phyloP scores from a whole-genome alignment of 2,329 filamentous ascomycete species.

The Ophiostoma tasmaniense region DNA sequence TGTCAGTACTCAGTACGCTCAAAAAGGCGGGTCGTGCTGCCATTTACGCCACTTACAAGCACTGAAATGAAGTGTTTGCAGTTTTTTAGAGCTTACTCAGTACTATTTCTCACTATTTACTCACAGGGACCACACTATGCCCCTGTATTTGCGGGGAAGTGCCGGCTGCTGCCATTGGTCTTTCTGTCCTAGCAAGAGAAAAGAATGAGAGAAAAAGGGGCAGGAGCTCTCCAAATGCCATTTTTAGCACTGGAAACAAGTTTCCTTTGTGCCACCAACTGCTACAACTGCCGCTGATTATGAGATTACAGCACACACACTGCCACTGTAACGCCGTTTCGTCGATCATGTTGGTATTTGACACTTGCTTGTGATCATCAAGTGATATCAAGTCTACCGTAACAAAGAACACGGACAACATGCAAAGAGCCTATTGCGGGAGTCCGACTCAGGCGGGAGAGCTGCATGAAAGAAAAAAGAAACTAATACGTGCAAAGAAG shows the following conservation, averaged over 20 bases:
- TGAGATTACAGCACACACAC: background rate
- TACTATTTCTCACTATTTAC: background rate
- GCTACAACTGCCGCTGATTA: background rate
- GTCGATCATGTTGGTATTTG: too few species aligned
- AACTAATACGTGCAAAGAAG: background rate
- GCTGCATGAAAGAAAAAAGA: background rate
- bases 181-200: background rate
- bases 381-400: background rate
- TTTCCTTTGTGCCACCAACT: background rate
- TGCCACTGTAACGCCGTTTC: background rate
- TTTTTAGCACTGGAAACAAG: background rate
- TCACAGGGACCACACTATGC: conserved; percentile 1
- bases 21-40: background rate
- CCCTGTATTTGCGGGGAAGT: conserved; percentile 15
- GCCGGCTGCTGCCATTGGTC: background rate
- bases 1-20: background rate
- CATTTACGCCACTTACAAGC: background rate
- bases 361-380: too few species aligned
- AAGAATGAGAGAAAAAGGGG: background rate
- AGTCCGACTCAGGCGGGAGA: background rate
- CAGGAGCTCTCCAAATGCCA: background rate
- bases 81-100: background rate
- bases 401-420: background rate
- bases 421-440: background rate
- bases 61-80: background rate